Evolutionary conservation across 1,284 basidiomycete genomes (phyloP), one percentile per base, ranked within the genome.

Genomic region (Microbotryomycetes sp.): DNA sequence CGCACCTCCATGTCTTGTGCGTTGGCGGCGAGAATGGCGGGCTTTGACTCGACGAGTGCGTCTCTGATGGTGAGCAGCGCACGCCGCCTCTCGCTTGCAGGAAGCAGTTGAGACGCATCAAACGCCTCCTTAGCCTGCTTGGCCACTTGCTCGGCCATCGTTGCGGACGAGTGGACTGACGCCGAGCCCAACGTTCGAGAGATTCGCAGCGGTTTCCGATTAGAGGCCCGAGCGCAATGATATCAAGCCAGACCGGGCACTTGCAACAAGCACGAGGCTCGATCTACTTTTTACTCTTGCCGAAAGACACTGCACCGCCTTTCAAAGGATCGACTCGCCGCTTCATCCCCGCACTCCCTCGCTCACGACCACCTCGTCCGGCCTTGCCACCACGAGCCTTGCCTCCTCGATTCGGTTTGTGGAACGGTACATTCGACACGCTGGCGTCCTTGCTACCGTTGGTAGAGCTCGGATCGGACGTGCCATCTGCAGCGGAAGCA

Each of bases 21-120:
- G 76, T 97, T 97, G 1, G 91, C 92, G 2, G 76, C 79, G 18
- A 94, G 76, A 48, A 97, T 87, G 5, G 82, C 81, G 41, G 80
- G 78, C 73, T 84, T 88, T 58, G 79, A 80, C 18, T 76, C 74
- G 48, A 81, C 80, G 45, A 97, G 81, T 55, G 86, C 82, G 41
- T 79, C 76, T 47, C 81, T 80, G 68, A 97, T 89, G 57, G 81
- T 80, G 60, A 82, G 75, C 1, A 97, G 80, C 0, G 91, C 91
- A 15, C 78, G 78, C 65, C 87, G 80, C 30, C 91, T 82, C 69
- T 89, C 84, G 0, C 79, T 73, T 0, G 84, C 75, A 45, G 82
- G 77, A 56, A 93, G 79, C 23, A 93, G 80, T 74, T 94, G 91
- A 11, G 90, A 91, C 15, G 81, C 81, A 70, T 92, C 86, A 71